Evolutionary conservation across 768 basidiomycete species (phyloP), one percentile per base, ranked within the genome.

Genomic region (Amanita muscaria): DNA sequence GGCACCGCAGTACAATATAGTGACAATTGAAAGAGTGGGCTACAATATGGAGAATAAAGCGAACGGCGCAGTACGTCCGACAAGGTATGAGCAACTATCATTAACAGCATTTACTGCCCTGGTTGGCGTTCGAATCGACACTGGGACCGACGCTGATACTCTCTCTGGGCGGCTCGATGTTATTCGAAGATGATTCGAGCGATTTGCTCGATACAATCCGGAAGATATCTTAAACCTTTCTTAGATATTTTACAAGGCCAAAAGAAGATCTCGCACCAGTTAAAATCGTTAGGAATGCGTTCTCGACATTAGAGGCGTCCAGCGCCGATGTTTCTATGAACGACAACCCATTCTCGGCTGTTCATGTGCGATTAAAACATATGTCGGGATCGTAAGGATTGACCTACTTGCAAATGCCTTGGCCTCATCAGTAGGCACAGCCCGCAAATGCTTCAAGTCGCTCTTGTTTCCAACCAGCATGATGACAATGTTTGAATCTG

Each of bases 261-360:
- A 22, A 24, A 9, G 24, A 25, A 24, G 34, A 11, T 29, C 19
- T 68, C 79, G 41, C 39, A 90, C 92, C 92, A 35, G 86, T 82
- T 50, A 99, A 74, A 59, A 97, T 97, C 47, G 80, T 91, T 64
- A 98, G 92, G 82, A 99, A 99, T 40, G 94, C 96, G 46, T 77
- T 68, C 68, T 98, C 94, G 66, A 99, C 93, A 68, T 97, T 96
- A 40, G 91, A 93, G 56, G 94, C 90, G 80, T 99, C 96, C 77
- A 98, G 82, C 69, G 94, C 94, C 59, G 94, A 99, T 49, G 94
- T 99, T 74, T 99, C 94, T 53, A 99, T 94, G 74, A 94, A 94
- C 44, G 85, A 88, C 54, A 97, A 65, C 16, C 81, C 82, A 58
- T 93, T 91, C 68, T 94, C 91, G 55, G 86, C 90, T 90, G 56